Conservation (phyloP, 2,329 filamentous ascomycete species). For the Paramyrothecium roridum region DNA sequence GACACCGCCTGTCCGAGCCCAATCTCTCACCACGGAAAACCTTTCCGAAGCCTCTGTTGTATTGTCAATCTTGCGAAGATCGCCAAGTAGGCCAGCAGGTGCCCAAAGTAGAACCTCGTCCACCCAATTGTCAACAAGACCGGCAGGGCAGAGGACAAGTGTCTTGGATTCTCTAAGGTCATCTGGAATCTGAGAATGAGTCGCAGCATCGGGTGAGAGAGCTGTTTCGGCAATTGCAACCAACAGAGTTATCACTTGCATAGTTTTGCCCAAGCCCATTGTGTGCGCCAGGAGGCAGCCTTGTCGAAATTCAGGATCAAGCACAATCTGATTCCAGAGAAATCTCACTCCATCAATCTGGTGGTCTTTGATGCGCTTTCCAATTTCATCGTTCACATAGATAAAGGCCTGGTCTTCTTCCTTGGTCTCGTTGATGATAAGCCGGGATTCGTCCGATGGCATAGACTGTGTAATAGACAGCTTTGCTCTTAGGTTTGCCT, state of each 20-base stretch:
- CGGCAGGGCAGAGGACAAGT: slow-evolving; percentile 72
- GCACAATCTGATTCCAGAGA: slow-evolving; percentile 81
- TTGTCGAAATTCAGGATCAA: slow-evolving; percentile 54
- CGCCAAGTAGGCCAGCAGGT: slow-evolving; percentile 51
- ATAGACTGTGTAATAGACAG: slow-evolving; percentile 40
- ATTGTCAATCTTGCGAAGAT: slow-evolving; percentile 50
- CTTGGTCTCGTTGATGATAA: slow-evolving; percentile 68
- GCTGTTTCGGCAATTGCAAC: slow-evolving; percentile 68
- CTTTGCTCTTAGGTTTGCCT: slow-evolving; percentile 40
- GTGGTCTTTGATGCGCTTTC: slow-evolving; percentile 67
- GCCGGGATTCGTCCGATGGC: slow-evolving; percentile 40
- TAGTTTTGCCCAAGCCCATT: slow-evolving; percentile 91
- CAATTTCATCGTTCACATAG: slow-evolving; percentile 63
- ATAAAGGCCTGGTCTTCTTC: slow-evolving; percentile 57
- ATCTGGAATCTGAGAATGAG: slow-evolving; percentile 66
- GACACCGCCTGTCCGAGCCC: slow-evolving; percentile 66
- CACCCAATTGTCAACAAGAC: slow-evolving; percentile 76
- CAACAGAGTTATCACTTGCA: slow-evolving; percentile 85
- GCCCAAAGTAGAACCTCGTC: slow-evolving; percentile 75
- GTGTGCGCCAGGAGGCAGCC: slow-evolving; percentile 84
- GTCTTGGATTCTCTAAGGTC: slow-evolving; percentile 60
- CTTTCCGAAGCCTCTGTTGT: slow-evolving; percentile 35
- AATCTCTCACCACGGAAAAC: slow-evolving; percentile 45
- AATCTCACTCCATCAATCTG: slow-evolving; percentile 81
- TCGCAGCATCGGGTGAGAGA: slow-evolving; percentile 50